Base-by-base conservation (phyloP, 164 flowering plant genomes). In the Kalanchoe fedtschenkoi region DNA sequence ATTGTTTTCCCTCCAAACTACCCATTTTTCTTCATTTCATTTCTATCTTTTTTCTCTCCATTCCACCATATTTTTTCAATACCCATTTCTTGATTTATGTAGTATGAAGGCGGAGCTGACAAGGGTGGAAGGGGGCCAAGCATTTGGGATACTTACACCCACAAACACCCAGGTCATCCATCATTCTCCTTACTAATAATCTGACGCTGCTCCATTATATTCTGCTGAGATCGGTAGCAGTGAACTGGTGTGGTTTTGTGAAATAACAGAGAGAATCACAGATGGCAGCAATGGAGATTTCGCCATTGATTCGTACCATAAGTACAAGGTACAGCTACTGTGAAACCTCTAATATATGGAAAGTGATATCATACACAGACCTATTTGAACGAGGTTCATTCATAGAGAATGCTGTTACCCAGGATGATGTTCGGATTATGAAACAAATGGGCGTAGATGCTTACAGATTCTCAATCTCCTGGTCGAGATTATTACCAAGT, bases 381-480 rank as follows among this genome's bases (percentile, higher is more conserved):
- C n/a, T 28, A 21, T 14, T 11, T 5, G 3, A 41, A 16, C 1
- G 28, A 11, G 1, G 6, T 32, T 5, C 33, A 28, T 58, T 32
- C 16, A 32, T 43, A n/a, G n/a, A n/a, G n/a, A n/a, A n/a, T n/a
- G n/a, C n/a, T n/a, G n/a, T 60, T 2, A n/a, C 26, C 32, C 71
- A 88, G 91, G 89, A 82, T 59, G 93, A 89, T 68, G 85, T 89
- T 35, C 63, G 66, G 34, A 61, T 81, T 14, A 76, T 83, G 78
- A 82, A 82, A 34, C 66, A 78, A 26, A 67, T 81, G 68, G 76
- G 78, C 0, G 13, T 85, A 11, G 83, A 85, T 62, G 88, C 83
- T 22, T 86, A 72, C 61, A 77, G 90, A 58, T 77, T 88, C 57
- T 88, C 96, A 33, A 84, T 88, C 46, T 88, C 96, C 3, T 88